Percentiles rank a stretch among this genome's conserved stretches.
Evolutionary conservation across 352 stramenopile species (phyloP).

Genomic region (Phytopythium vexans): DNA sequence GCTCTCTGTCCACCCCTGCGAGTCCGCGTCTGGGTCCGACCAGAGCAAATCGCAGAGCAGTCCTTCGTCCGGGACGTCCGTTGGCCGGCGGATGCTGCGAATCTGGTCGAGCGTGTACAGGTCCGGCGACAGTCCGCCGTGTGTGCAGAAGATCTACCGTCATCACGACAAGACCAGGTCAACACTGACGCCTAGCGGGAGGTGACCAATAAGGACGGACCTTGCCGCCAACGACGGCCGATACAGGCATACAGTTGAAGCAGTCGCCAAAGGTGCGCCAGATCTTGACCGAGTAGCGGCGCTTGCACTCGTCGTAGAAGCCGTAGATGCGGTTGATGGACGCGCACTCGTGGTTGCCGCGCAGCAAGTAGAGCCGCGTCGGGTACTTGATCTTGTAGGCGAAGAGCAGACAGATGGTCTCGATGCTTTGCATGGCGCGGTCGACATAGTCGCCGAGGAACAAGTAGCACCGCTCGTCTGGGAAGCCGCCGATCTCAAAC

Average conservation of each 20-base stretch:
- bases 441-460: conserved; percentile 93
- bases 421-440: conserved; percentile 94
- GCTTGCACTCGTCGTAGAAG: conserved; percentile 99
- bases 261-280: conserved; percentile 96
- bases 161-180: not conserved
- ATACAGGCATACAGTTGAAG: conserved; percentile 98
- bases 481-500: conserved; percentile 93
- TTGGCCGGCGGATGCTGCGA: conserved; percentile 81
- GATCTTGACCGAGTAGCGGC: conserved; percentile 90
- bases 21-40: conserved; percentile 85
- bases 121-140: conserved; percentile 90
- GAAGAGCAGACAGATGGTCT: conserved; percentile 97
- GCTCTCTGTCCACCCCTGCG: conserved; percentile 94
- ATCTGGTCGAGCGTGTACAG: conserved; percentile 98
- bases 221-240: conserved; percentile 95
- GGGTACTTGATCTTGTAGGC: conserved; percentile 99
- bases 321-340: conserved; percentile 99
- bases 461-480: conserved; percentile 67
- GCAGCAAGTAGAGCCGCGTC: conserved; percentile 96
- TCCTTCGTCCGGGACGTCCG: conserved; percentile 82
- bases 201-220: conserved; percentile 5
- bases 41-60: conserved; percentile 87
- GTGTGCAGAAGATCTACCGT: conserved; percentile 96
- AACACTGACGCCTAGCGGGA: not conserved
- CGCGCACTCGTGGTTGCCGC: conserved; percentile 98